phyloP scores from a whole-genome alignment of 495 filamentous ascomycete species.

The Trichocladium uniseriatum region DNA sequence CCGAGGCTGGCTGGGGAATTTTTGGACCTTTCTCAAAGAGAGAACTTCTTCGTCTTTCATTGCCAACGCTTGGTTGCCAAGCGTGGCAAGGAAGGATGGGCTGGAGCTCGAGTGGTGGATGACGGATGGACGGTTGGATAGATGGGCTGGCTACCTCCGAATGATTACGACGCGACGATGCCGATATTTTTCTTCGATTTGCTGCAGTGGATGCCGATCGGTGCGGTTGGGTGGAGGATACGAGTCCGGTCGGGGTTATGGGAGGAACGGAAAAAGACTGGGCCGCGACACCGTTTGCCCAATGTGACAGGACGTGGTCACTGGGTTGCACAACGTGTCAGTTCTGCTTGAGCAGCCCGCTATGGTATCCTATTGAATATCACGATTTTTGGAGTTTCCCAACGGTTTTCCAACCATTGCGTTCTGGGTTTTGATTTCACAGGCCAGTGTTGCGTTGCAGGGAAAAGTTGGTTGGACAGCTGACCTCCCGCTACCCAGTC shows the following conservation, averaged over 20 bases:
- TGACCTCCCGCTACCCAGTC: no score
- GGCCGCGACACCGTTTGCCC: neutral
- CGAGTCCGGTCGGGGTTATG: no score
- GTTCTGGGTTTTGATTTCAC: no score
- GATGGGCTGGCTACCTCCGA: neutral
- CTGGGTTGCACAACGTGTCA: constrained; percentile 7
- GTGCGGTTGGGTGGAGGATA: neutral
- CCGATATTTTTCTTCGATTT: neutral
- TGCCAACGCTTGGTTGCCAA: constrained; percentile 20
- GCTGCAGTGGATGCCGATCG: neutral
- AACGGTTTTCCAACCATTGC: no score
- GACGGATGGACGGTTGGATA: neutral
- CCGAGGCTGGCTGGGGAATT: constrained; percentile 25
- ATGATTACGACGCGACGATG: no score
- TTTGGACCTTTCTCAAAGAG: constrained; percentile 18
- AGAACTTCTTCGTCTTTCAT: constrained; percentile 16
- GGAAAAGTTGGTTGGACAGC: no score
- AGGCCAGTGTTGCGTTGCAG: no score
- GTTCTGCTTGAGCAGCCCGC: neutral
- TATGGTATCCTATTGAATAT: no score
- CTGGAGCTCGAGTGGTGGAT: neutral
- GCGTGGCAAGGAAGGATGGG: constrained; percentile 24
- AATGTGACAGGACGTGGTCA: neutral
- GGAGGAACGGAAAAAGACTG: neutral
- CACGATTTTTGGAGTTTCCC: no score